Percentiles rank a stretch among this genome's conserved stretches.
Evolutionary conservation across 78 protist species (phyloP).

Genomic region (Dictyostelium discoideum): DNA sequence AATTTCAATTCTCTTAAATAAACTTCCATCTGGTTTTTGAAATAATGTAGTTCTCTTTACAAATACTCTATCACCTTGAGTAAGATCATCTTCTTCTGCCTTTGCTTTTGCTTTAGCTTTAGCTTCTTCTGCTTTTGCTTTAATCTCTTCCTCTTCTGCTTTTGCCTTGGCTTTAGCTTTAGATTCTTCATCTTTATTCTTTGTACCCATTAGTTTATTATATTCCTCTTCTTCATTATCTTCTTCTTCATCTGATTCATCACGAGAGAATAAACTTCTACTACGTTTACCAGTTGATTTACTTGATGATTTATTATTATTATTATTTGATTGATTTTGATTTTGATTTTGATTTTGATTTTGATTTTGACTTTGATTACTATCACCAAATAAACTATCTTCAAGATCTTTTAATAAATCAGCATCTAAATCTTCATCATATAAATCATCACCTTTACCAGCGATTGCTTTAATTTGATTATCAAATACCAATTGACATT

Average conservation of each 20-base stretch:
- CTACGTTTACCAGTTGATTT: not conserved
- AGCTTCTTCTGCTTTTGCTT: not conserved
- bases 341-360: not conserved
- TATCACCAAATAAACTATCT: slow-evolving; percentile 26
- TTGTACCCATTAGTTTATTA: not conserved
- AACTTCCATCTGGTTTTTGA: slow-evolving; percentile 73
- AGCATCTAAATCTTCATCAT: slow-evolving; percentile 47
- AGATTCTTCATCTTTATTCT: not conserved
- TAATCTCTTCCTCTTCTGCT: not conserved
- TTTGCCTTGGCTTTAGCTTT: not conserved
- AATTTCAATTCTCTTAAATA: slow-evolving; percentile 54
- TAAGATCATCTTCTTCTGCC: not conserved
- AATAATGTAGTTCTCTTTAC: slow-evolving; percentile 63
- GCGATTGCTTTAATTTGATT: slow-evolving; percentile 52
- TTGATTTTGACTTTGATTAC: not conserved
- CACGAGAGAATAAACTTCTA: slow-evolving; percentile 32
- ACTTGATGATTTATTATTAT: not conserved
- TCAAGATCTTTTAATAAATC: slow-evolving; percentile 57
- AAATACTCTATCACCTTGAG: slow-evolving; percentile 21
- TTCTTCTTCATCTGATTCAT: slow-evolving; percentile 23
- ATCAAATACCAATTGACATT: slow-evolving; percentile 78
- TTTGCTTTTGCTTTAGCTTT: not conserved
- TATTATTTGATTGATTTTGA: not conserved
- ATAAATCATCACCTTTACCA: slow-evolving; percentile 48
- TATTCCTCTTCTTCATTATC: slow-evolving; percentile 63